Conservation (phyloP, 139 green algal species). For the Auxenochlorella protothecoides region DNA sequence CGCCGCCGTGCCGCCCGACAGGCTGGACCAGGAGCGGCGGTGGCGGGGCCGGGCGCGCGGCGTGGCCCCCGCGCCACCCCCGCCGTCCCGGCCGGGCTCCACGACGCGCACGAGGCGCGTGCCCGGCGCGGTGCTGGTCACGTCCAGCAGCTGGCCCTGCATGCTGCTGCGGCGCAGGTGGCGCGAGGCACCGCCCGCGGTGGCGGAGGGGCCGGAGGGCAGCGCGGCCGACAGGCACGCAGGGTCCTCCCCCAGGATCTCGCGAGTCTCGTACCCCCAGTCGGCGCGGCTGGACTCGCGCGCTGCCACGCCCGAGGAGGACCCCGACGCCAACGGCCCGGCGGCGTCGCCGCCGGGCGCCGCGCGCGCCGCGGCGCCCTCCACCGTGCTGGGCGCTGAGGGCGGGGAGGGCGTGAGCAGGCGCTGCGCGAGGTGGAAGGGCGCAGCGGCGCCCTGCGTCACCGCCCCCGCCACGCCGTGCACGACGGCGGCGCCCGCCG, state of each 20-base stretch:
- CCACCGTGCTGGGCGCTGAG: too few species aligned
- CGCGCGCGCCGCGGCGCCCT: too few species aligned
- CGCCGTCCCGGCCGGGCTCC: neutral
- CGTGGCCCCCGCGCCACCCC: neutral
- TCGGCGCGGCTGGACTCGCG: neutral
- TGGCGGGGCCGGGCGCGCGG: neutral
- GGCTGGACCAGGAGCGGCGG: too few species aligned
- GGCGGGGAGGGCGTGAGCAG: neutral
- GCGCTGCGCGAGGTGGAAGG: neutral
- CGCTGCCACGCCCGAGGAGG: neutral
- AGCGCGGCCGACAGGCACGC: neutral
- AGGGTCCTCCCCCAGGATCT: too few species aligned
- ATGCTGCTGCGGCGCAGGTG: conserved; percentile 14
- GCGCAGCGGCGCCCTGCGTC: neutral
- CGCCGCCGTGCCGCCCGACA: too few species aligned
- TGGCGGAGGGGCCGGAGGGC: neutral
- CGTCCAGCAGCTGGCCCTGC: neutral
- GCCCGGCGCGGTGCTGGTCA: conserved; percentile 10
- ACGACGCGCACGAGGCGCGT: conserved; percentile 17
- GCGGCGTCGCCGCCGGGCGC: too few species aligned
- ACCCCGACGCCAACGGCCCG: too few species aligned
- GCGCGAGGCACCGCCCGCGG: neutral
- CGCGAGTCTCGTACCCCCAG: neutral
- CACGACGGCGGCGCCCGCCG: neutral
- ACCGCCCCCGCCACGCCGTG: neutral